phyloP scores from a whole-genome alignment of 495 filamentous ascomycete species.

The Penicillium chermesinum region DNA sequence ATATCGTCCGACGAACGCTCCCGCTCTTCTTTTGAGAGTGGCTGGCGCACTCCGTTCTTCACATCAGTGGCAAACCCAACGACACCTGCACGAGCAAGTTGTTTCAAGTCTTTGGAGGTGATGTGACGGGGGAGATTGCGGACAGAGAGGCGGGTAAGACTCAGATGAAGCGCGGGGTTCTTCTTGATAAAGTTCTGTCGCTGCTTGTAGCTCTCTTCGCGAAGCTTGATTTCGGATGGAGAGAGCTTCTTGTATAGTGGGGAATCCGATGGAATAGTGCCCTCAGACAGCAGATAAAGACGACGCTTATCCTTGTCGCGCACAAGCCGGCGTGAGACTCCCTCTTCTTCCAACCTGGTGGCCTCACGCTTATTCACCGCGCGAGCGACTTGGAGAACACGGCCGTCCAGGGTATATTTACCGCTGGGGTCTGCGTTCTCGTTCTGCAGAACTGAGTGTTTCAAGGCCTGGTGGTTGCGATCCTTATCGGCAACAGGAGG shows the following conservation, averaged over 20 bases:
- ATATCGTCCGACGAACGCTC: constrained; percentile 73
- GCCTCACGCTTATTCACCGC: constrained; percentile 82
- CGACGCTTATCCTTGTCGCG: constrained; percentile 87
- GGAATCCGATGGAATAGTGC: constrained; percentile 66
- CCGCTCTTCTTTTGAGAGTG: constrained; percentile 82
- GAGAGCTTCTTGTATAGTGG: constrained; percentile 70
- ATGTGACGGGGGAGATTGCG: constrained; percentile 86
- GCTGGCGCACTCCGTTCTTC: constrained; percentile 62
- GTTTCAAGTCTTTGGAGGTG: constrained; percentile 84
- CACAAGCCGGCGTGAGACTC: constrained; percentile 55
- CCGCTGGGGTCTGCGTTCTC: constrained; percentile 70
- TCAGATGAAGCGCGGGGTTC: constrained; percentile 86
- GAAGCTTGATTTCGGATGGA: constrained; percentile 76
- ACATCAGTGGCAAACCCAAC: constrained; percentile 92
- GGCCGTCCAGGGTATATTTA: constrained; percentile 82
- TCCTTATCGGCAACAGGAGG: constrained; percentile 30
- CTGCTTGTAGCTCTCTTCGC: constrained; percentile 82
- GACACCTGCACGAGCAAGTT: constrained; percentile 79
- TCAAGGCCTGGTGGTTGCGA: constrained; percentile 40
- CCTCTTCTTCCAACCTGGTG: constrained; percentile 63
- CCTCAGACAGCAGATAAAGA: constrained; percentile 84
- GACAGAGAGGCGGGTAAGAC: constrained; percentile 85
- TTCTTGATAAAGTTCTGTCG: constrained; percentile 82
- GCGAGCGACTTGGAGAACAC: constrained; percentile 74
- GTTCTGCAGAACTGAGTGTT: constrained; percentile 79